Evolutionary conservation across 768 basidiomycete species (phyloP).

Genomic region (Nidula microcarpa): DNA sequence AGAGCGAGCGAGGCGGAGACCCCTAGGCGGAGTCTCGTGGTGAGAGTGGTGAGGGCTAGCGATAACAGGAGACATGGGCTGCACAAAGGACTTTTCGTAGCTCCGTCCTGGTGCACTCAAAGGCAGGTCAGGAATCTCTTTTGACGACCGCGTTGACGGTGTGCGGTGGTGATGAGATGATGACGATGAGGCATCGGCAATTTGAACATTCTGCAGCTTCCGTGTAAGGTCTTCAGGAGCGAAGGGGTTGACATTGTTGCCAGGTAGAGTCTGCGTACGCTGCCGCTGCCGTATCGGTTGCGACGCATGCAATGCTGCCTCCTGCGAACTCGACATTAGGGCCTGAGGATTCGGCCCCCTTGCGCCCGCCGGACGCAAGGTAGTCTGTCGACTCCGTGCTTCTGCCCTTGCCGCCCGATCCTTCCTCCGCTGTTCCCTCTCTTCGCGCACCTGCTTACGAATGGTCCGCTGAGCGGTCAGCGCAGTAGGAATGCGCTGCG

Average conservation of each 20-base stretch:
- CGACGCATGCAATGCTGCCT: conserved; percentile 33
- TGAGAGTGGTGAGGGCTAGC: conserved; percentile 7
- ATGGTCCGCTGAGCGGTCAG: conserved; percentile 81
- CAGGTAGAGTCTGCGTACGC: conserved; percentile 42
- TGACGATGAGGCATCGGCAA: conserved; percentile 16
- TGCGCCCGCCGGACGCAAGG: conserved; percentile 34
- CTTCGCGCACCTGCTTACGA: conserved; percentile 65
- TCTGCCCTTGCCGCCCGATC: conserved; percentile 35
- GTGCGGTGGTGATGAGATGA: conserved; percentile 3
- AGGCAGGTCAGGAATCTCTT: background rate
- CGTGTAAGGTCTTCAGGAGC: conserved; percentile 56
- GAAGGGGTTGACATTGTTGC: conserved; percentile 34
- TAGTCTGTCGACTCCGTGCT: conserved; percentile 21
- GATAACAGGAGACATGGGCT: background rate
- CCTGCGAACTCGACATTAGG: conserved; percentile 27
- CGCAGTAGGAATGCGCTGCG: conserved; percentile 79
- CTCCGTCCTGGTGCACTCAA: background rate
- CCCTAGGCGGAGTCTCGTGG: conserved; percentile 14
- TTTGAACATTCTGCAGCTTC: conserved; percentile 53
- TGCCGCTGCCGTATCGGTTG: conserved; percentile 22
- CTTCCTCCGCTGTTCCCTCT: conserved; percentile 54
- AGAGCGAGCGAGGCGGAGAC: conserved; percentile 52
- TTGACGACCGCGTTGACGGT: conserved; percentile 6
- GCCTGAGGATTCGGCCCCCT: conserved; percentile 9
- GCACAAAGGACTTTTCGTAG: background rate